These are phyloP conservation scores for Melanopsichium pennsylvanicum DNA, from an alignment of 1,284 basidiomycete species.

Conservation along the genomic window DNA sequence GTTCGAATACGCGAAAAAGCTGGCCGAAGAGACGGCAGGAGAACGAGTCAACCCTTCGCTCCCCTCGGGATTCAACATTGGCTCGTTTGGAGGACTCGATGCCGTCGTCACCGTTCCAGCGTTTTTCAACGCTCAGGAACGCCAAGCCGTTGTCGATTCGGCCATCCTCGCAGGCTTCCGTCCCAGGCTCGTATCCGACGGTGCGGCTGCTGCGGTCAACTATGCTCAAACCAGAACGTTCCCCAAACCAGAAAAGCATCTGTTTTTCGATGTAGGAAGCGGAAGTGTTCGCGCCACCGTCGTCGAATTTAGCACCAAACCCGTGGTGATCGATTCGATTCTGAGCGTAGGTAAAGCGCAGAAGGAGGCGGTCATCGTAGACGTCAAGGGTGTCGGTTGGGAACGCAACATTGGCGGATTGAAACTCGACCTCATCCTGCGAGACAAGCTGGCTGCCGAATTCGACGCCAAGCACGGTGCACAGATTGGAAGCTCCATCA, in stretches of 20 bases:
- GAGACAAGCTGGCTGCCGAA: slow-evolving; percentile 79
- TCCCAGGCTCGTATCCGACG: slow-evolving; percentile 88
- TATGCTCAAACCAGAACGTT: slow-evolving; percentile 95
- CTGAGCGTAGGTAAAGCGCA: slow-evolving; percentile 69
- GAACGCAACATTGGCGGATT: slow-evolving; percentile 81
- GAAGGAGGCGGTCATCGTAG: slow-evolving; percentile 76
- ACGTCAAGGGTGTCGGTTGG: slow-evolving; percentile 80
- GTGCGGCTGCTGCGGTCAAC: slow-evolving; percentile 70
- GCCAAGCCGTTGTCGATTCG: slow-evolving; percentile 80
- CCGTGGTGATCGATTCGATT: slow-evolving; percentile 54
- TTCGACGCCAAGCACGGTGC: slow-evolving; percentile 76
- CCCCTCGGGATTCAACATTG: slow-evolving; percentile 49
- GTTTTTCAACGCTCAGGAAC: slow-evolving; percentile 73
- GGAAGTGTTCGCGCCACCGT: slow-evolving; percentile 86
- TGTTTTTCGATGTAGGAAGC: slow-evolving; percentile 94
- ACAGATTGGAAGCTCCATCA: slow-evolving; percentile 48
- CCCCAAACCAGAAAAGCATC: slow-evolving; percentile 75
- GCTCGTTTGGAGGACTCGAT: slow-evolving; percentile 59
- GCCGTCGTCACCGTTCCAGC: slow-evolving; percentile 64
- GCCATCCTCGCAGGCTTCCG: slow-evolving; percentile 87
- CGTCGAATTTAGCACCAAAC: slow-evolving; percentile 73
- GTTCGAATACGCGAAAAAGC: slow-evolving; percentile 84
- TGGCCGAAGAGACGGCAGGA: slow-evolving; percentile 79
- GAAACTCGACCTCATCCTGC: slow-evolving; percentile 81
- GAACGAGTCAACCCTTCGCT: slow-evolving; percentile 55